Percentiles rank a stretch among this genome's conserved stretches.
Evolutionary conservation across 1,284 basidiomycete species (phyloP).

Genomic region (Ustilago tritici): DNA sequence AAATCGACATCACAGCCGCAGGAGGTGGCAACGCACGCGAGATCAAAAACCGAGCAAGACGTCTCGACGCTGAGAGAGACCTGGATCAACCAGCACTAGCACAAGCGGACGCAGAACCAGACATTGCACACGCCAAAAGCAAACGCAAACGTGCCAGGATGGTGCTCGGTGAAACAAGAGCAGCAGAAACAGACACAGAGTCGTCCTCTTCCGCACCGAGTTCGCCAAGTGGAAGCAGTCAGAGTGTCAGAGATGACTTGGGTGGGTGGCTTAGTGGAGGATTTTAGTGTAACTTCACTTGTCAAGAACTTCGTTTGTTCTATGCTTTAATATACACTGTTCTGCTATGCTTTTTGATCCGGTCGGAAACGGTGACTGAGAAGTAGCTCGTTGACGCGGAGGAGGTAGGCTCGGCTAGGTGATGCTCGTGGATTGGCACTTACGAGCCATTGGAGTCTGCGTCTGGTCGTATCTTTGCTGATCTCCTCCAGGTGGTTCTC

Average conservation of each 20-base stretch:
- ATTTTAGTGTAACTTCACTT: slow-evolving; percentile 1
- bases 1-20: slow-evolving; percentile 26
- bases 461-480: slow-evolving; percentile 76
- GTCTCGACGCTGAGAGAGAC: slow-evolving; percentile 43
- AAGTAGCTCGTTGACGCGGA: slow-evolving; percentile 82
- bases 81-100: slow-evolving; percentile 44
- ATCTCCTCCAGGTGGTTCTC: slow-evolving; percentile 11
- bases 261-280: slow-evolving; percentile 48
- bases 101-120: slow-evolving; percentile 26
- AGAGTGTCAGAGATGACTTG: slow-evolving; percentile 74
- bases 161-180: slow-evolving; percentile 47
- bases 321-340: slow-evolving; percentile 4
- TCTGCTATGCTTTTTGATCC: not conserved
- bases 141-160: slow-evolving; percentile 50
- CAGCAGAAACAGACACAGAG: slow-evolving; percentile 34
- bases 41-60: slow-evolving; percentile 36
- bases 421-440: slow-evolving; percentile 78
- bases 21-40: slow-evolving; percentile 22
- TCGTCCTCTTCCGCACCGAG: slow-evolving; percentile 21
- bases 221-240: slow-evolving; percentile 41
- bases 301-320: not conserved
- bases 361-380: slow-evolving; percentile 77
- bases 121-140: slow-evolving; percentile 28
- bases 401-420: slow-evolving; percentile 80
- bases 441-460: slow-evolving; percentile 83